Evolutionary conservation across 1,284 basidiomycete genomes (phyloP), one percentile per base, ranked within the genome.

Genomic region (Sphaerobolus stellatus): DNA sequence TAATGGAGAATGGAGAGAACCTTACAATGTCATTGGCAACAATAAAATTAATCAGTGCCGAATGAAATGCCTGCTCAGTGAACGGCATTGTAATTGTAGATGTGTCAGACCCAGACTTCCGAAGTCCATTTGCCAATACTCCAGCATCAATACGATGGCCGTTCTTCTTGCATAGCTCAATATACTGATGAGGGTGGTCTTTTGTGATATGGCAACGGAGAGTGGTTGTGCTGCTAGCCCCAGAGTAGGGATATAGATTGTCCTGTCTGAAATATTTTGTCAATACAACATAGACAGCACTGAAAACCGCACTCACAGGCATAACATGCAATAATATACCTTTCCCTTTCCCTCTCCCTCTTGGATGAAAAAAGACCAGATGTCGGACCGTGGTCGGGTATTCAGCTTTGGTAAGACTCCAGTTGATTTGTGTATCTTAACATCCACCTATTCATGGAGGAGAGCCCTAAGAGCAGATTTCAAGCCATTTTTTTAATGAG

Each of bases 21-120:
- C 82, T 61, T 66, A 86, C 86, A 56, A 89, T 84, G 18, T 36
- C 33, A 36, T 36, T 36, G 33, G 33, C 33, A 11, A 36, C 33
- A 36, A 36, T 36, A 36, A 36, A 36, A 36, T 36, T 36, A 36
- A 36, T 36, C 18, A 36, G 18, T 11, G 33, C 33, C 13, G 33
- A 11, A 36, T 18, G 11, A 36, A 36, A 36, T 11, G 33, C 33
- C 33, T 36, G 33, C 18, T 36, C 33, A 36, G 13, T 36, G 18
- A 36, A 36, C 33, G 18, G 11, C 13, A 36, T 18, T 18, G 13
- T 18, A 11, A 36, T 18, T 36, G 33, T 36, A 36, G 33, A 11
- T n/a, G n/a, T n/a, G n/a, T n/a, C n/a, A n/a, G n/a, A n/a, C n/a
- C n/a, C n/a, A n/a, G n/a, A n/a, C n/a, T n/a, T n/a, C n/a, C n/a